phyloP scores from a whole-genome alignment of 208 protist species.

The Ichthyophonus hoferi region DNA sequence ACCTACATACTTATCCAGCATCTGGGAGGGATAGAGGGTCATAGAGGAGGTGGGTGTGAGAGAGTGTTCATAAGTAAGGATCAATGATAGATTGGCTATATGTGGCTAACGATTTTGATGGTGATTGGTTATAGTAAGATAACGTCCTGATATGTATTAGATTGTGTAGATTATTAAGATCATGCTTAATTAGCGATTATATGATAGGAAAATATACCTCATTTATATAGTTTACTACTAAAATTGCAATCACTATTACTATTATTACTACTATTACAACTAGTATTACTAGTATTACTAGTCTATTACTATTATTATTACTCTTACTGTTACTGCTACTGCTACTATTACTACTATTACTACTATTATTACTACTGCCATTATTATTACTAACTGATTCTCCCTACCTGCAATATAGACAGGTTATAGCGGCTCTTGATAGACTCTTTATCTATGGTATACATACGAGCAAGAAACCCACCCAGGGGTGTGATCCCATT shows the following conservation, averaged over 20 bases:
- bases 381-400: background rate
- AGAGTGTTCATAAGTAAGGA: too few relatives aligned
- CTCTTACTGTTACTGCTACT: background rate
- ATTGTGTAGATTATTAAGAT: too few relatives aligned
- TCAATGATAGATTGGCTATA: too few relatives aligned
- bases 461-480: slow-evolving; percentile 65
- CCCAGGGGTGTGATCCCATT: slow-evolving; percentile 70
- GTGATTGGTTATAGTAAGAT: too few relatives aligned
- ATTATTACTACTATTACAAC: too few relatives aligned
- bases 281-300: too few relatives aligned
- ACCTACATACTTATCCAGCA: slow-evolving; percentile 64
- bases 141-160: too few relatives aligned
- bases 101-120: too few relatives aligned
- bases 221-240: too few relatives aligned
- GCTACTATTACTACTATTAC: background rate
- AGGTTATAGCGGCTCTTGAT: slow-evolving; percentile 57
- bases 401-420: slow-evolving; percentile 37
- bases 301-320: background rate
- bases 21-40: background rate
- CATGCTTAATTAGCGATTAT: too few relatives aligned
- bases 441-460: slow-evolving; percentile 58
- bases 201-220: too few relatives aligned
- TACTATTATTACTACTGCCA: background rate
- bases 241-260: too few relatives aligned
- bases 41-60: background rate